Evolutionary conservation across 2,329 filamentous ascomycete genomes (phyloP).

Genomic region (Xylaria polymorpha): DNA sequence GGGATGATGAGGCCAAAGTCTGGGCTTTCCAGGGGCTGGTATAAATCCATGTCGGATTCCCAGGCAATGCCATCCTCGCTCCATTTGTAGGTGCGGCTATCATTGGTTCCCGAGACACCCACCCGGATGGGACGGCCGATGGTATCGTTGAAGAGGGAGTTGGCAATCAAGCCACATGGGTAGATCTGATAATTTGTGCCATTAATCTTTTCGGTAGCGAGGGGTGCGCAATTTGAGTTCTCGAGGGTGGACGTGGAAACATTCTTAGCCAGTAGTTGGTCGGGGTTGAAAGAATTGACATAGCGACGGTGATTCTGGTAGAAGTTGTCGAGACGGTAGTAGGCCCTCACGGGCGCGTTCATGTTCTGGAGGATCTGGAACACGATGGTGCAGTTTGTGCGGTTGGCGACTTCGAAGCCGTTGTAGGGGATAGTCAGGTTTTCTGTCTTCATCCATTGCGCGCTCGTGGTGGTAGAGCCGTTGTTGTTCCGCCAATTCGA

Average conservation of each 20-base stretch:
- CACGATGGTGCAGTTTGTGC: slow-evolving; percentile 74
- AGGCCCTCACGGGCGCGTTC: slow-evolving; percentile 85
- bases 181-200: slow-evolving; percentile 73
- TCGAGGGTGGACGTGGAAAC: slow-evolving; percentile 71
- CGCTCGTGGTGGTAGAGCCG: slow-evolving; percentile 51
- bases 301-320: slow-evolving; percentile 99
- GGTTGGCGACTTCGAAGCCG: slow-evolving; percentile 35
- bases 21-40: slow-evolving; percentile 74
- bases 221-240: slow-evolving; percentile 78
- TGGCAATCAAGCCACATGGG: slow-evolving; percentile 94
- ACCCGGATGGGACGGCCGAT: slow-evolving; percentile 74
- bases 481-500: slow-evolving; percentile 74
- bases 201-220: slow-evolving; percentile 63
- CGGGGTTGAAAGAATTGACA: slow-evolving; percentile 85
- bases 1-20: slow-evolving; percentile 73
- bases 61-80: slow-evolving; percentile 83
- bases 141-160: slow-evolving; percentile 96
- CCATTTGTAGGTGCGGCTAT: slow-evolving; percentile 76
- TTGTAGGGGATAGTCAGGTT: slow-evolving; percentile 52
- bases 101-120: slow-evolving; percentile 58
- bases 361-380: slow-evolving; percentile 86
- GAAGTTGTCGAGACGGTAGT: slow-evolving; percentile 97
- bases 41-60: slow-evolving; percentile 83
- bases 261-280: slow-evolving; percentile 80
- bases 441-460: slow-evolving; percentile 53